Evolutionary conservation across 768 basidiomycete genomes (phyloP), one percentile per base, ranked within the genome.

Genomic region (Lentinula guzmanii): DNA sequence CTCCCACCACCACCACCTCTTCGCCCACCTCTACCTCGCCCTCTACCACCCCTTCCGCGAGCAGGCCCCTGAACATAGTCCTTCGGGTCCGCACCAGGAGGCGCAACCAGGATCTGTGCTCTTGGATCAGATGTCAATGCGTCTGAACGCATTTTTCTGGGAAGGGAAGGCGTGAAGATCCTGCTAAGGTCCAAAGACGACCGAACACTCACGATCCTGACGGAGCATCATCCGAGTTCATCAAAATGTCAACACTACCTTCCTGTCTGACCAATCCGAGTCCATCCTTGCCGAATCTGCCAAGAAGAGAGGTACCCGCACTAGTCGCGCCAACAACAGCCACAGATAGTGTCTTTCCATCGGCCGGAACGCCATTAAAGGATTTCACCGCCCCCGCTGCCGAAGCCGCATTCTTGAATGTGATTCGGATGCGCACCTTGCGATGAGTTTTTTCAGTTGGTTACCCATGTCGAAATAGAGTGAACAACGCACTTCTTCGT

Each of bases 131-230:
- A 74, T 35, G 91, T 71, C 53, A 93, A 79, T 1, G 84, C 84
- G 69, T 95, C 92, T 2, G 92, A 93, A 58, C 92, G 89, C 79
- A 95, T 79, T 83, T 93, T 94, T 63, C 92, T 93, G 66, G 55
- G 56, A 16, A 41, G 24, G n/a, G 7, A 15, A 42, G 41, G n/a
- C 28, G 4, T 43, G 8, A 33, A 18, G n/a, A 2, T n/a, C n/a
- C 15, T 13, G 4, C 7, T 16, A 1, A 34, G 31, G 28, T 2
- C 1, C 0, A 28, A 28, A 50, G n/a, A 39, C 41, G 35, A 48
- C 46, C 51, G 21, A 57, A 35, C 13, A 81, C 85, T 74, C 68
- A 90, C 89, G 88, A 87, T 60, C 79, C 79, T n/a, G 71, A 66
- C 13, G 74, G 73, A 28, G 75, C 73, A 13, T 71, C 74, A 6